A percentile compares a stretch with the other conserved stretches of the same genome.
These are phyloP conservation scores for Calonectria montana DNA, from an alignment of 2,329 filamentous ascomycete species.

Conservation along the genomic window DNA sequence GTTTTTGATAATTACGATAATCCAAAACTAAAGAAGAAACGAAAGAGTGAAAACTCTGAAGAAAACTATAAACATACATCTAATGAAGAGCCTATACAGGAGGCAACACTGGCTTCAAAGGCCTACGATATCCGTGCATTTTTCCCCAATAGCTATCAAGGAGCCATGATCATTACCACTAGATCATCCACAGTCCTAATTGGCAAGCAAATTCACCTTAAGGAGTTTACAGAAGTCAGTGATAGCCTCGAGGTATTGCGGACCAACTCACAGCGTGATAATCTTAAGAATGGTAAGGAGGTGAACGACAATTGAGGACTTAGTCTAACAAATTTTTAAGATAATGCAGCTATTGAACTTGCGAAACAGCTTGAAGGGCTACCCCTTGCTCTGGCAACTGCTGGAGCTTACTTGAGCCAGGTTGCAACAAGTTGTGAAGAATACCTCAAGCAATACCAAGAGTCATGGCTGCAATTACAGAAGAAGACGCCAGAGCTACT, in stretches of 20 bases:
- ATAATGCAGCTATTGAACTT: neutral
- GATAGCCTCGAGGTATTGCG: neutral
- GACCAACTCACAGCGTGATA: neutral
- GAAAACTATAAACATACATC: neutral
- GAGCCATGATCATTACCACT: neutral
- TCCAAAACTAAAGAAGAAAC: slow-evolving; percentile 38
- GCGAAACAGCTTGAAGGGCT: slow-evolving; percentile 44
- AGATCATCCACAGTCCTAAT: neutral
- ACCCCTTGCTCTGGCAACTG: slow-evolving; percentile 58
- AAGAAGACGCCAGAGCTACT: slow-evolving; percentile 41
- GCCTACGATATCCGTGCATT: neutral
- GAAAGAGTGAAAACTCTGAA: neutral
- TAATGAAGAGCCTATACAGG: neutral
- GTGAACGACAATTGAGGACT: rapidly evolving
- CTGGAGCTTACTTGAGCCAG: slow-evolving; percentile 56
- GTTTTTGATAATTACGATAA: slow-evolving; percentile 56
- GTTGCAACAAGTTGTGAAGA: slow-evolving; percentile 48
- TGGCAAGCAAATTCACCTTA: neutral
- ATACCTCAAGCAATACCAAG: slow-evolving; percentile 54
- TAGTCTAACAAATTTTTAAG: neutral
- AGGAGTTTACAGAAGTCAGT: neutral
- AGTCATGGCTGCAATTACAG: slow-evolving; percentile 51
- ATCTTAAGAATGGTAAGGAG: neutral
- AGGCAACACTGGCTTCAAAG: neutral
- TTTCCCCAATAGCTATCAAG: neutral